phyloP scores from a whole-genome alignment of 495 filamentous ascomycete species.

The Letharia columbiana region DNA sequence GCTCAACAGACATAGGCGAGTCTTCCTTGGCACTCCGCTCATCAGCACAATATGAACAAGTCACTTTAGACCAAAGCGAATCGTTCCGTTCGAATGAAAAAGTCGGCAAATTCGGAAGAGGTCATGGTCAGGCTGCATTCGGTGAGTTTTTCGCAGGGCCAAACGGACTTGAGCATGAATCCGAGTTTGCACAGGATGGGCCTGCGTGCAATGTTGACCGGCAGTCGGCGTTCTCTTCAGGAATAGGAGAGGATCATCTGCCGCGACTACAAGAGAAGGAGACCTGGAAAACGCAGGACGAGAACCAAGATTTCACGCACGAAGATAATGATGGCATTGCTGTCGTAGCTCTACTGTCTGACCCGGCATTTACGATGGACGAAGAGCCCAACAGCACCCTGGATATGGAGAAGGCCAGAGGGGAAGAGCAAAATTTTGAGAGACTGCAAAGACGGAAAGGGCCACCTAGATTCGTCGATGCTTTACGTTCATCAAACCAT shows the following conservation, averaged over 20 bases:
- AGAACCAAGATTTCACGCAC: background rate
- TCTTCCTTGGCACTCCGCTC: conserved; percentile 1
- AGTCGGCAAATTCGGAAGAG: background rate
- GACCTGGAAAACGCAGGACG: background rate
- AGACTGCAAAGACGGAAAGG: background rate
- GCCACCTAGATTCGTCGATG: conserved; percentile 18
- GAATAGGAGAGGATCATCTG: background rate
- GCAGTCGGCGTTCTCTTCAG: background rate
- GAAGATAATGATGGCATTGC: conserved; percentile 33
- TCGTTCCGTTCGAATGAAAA: conserved; percentile 12
- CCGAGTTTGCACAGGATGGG: too few species aligned
- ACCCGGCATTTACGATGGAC: conserved; percentile 47
- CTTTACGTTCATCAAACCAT: conserved; percentile 8
- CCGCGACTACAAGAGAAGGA: background rate
- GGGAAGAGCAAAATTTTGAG: background rate
- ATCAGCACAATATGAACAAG: background rate
- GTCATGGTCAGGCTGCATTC: conserved; percentile 6
- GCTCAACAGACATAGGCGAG: background rate
- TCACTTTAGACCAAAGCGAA: background rate
- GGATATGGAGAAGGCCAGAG: too few species aligned
- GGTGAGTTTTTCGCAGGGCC: conserved; percentile 4
- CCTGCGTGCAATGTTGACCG: background rate
- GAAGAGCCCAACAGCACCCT: conserved; percentile 26
- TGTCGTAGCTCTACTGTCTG: conserved; percentile 43
- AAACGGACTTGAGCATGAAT: background rate